Conservation (phyloP, 2,329 filamentous ascomycete genomes). For the Sporothrix sp. region DNA sequence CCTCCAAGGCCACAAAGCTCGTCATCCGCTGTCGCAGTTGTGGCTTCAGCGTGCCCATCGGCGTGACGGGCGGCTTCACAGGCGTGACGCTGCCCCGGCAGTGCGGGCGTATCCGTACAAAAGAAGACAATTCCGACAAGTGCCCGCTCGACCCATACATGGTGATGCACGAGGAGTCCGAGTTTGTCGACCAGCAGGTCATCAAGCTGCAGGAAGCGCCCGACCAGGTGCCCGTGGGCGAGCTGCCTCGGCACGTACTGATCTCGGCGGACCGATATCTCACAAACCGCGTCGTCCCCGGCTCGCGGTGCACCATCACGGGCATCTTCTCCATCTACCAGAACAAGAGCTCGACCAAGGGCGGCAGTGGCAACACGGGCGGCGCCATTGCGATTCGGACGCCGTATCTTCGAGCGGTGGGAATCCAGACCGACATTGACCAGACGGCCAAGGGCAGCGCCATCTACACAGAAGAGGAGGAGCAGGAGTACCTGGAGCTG, state of each 20-base stretch:
- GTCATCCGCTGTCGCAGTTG: constrained; percentile 85
- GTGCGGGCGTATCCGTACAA: constrained; percentile 55
- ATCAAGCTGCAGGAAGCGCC: constrained; percentile 97
- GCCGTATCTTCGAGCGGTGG: constrained; percentile 85
- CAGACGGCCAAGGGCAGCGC: constrained; percentile 78
- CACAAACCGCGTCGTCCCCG: constrained; percentile 90
- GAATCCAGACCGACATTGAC: constrained; percentile 83
- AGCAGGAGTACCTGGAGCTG: constrained; percentile 90
- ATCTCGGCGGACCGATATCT: constrained; percentile 95
- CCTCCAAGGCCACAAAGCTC: constrained; percentile 83
- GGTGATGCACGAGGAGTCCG: constrained; percentile 85
- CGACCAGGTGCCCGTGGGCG: constrained; percentile 93
- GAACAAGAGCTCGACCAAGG: constrained; percentile 65
- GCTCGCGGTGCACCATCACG: constrained; percentile 88
- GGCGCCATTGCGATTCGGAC: constrained; percentile 91
- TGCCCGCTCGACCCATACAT: constrained; percentile 95
- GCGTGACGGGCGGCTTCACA: constrained; percentile 75
- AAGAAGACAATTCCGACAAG: constrained; percentile 58
- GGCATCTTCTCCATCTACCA: constrained; percentile 98
- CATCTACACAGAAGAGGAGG: constrained; percentile 86
- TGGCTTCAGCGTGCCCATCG: constrained; percentile 58
- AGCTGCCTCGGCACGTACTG: constrained; percentile 86
- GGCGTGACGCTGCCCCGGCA: constrained; percentile 74
- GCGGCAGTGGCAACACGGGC: constrained; percentile 50
- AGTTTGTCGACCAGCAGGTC: constrained; percentile 95